Evolutionary conservation across 345 rosid species (phyloP).

Genomic region (Rhizophora apiculata): DNA sequence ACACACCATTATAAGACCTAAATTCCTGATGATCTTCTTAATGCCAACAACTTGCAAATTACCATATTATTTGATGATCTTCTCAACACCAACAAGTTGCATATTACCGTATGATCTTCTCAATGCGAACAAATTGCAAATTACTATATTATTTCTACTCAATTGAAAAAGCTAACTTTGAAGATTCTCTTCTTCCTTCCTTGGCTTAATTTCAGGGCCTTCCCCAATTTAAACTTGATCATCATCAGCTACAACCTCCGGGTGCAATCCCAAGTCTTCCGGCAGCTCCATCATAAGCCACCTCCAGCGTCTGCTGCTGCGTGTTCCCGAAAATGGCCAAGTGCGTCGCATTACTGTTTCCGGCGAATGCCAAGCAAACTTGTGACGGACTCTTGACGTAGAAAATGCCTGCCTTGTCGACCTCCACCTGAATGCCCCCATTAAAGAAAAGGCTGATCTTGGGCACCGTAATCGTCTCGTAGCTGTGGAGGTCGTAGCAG

Average conservation of each 20-base stretch:
- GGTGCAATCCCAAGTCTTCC: slow-evolving; percentile 64
- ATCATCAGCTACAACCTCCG: not conserved
- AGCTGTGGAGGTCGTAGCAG: slow-evolving; percentile 58
- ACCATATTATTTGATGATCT: no score
- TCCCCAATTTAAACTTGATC: no score
- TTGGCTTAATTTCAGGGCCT: no score
- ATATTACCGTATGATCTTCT: no score
- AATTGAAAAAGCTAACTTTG: no score
- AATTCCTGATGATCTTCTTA: no score
- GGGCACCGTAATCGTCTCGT: slow-evolving; percentile 37
- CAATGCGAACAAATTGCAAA: no score
- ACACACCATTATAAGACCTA: not conserved
- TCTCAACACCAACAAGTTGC: no score
- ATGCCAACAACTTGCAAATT: no score
- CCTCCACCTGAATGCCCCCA: slow-evolving; percentile 43
- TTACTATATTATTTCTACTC: no score
- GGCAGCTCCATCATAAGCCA: slow-evolving; percentile 61
- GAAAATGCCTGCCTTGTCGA: slow-evolving; percentile 44
- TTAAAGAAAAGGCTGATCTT: slow-evolving; percentile 45
- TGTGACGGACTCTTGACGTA: slow-evolving; percentile 40
- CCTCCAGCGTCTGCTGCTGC: slow-evolving; percentile 73
- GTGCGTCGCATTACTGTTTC: slow-evolving; percentile 46
- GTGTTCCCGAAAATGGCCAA: slow-evolving; percentile 61
- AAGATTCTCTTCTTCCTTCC: no score
- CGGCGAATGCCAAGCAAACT: slow-evolving; percentile 82